Evolutionary conservation across 2,329 filamentous ascomycete genomes (phyloP), one percentile per base, ranked within the genome.

Genomic region (Sarocladium oryzae): DNA sequence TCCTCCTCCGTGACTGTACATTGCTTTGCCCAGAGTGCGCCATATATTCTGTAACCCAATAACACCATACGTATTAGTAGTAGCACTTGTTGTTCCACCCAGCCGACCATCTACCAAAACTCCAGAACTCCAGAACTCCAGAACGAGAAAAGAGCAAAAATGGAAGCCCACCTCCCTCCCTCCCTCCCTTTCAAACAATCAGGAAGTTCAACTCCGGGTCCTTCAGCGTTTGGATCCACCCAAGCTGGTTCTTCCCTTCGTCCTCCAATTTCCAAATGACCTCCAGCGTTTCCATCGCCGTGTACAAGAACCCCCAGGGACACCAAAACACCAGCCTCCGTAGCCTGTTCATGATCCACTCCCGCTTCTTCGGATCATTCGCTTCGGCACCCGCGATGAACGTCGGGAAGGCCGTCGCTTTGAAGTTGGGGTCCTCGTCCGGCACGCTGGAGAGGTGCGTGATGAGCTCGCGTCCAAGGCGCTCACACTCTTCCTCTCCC

Each of bases 371-470:
- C 0, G 61, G 61, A 5, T 73, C 68, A 38, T 67, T 68, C 0
- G 73, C 72, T 51, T 78, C 76, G 0, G 77, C 77, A 1, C 77
- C 78, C 5, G 74, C 75, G 5, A 82, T 68, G 51, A 82, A 82
- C 0, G 77, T 72, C 0, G 78, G 76, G 77, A 77, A 82, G 1
- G 74, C 71, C 3, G 76, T 78, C 0, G 75, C 77, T 56, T 81
- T 82, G 64, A 79, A 74, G 18, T 79, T 71, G 1, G 69, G 67
- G 41, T 81, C 75, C 2, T 73, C 66, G 8, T 73, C 67, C 1
- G 71, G 70, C 2, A 82, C 71, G 35, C 63, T 65, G 0, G 70
- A 69, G 3, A 81, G 63, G 23, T 78, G 71, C 2, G 69, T 52
- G 6, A 78, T 67, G 1, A 79, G 66, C 21, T 78, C 74, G 2